Evolutionary conservation across 768 basidiomycete species (phyloP), one percentile per base, ranked within the genome.

Genomic region (Lactifluus volemus): DNA sequence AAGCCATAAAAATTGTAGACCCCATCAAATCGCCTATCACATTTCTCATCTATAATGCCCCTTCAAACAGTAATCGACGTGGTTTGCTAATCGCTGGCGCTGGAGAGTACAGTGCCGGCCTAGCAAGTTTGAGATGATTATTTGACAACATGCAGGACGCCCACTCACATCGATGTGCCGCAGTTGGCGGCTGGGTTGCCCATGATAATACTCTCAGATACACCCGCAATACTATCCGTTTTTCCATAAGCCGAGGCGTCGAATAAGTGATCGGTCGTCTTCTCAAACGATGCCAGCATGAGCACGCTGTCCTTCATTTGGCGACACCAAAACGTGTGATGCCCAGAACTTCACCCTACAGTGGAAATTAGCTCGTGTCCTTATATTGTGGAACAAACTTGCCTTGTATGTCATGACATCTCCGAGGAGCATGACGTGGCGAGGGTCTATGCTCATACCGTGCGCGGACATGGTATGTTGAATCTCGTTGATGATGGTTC

Each of bases 121-220:
- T 77, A 55, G 4, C 25, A 17, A 25, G 49, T 39, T 25, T 53
- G 30, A 54, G 55, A 34, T 52, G 55, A 34, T 52, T 6, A 30
- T 29, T 44, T 15, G 1, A 38, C 12, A n/a, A 7, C 3, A 49
- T 25, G n/a, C 47, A 49, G 51, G 54, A 36, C 53, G 61, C 4
- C 54, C 29, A 73, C 83, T 63, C 70, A 95, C 93, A 98, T 87
- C 0, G 93, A 95, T 9, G 95, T 98, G 30, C 95, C 95, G 68
- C 93, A 95, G 68, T 85, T 89, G 5, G 92, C 88, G 0, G 95
- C 94, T 41, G 95, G 86, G 68, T 96, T 97, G 36, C 95, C 95
- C 93, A 99, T 95, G 73, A 99, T 98, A 71, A 99, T 99, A 71
- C 96, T 98, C 73, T 99, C 97, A 19, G 97, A 98, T 6, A 99